Evolutionary conservation across 2,329 filamentous ascomycete genomes (phyloP), one percentile per base, ranked within the genome.

Genomic region (Myriosclerotinia duriaeana): DNA sequence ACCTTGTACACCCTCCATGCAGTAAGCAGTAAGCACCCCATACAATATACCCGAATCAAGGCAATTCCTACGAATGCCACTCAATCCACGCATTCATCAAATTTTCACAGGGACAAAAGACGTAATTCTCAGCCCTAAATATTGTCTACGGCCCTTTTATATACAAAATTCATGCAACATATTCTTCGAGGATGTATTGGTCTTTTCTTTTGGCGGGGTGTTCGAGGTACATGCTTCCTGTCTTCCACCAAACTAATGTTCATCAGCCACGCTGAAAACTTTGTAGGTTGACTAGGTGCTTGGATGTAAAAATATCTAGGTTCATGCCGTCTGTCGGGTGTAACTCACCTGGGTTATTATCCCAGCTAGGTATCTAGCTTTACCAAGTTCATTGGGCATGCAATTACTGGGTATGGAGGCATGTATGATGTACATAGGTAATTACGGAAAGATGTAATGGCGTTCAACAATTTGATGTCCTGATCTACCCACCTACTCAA

Each of bases 61-160:
- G 55, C 22, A 30, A 58, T 20, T 58, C 11, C 17, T 46, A 34
- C 17, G 26, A 46, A 46, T 44, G 40, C 40, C 17, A 56, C 7
- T 17, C 54, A 8, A 58, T 14, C 14, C 26, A 42, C 11, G 14
- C n/a, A 60, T 7, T 12, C 8, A n/a, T 44, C 6, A 0, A 26
- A 12, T 17, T 7, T 6, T 6, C 30, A 34, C 30, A 7, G 4
- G 7, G 20, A 30, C 36, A n/a, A 26, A 3, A 17, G 56, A 61
- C 34, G n/a, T 50, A 38, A 61, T 61, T 17, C 26, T 61, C 58
- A 38, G 58, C 44, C 34, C 44, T 50, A 40, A 14, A 34, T 50
- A 38, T n/a, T 38, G 20, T 40, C 22, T 40, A n/a, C 58, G 30
- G 44, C 44, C 44, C 34, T 61, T 50, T 38, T 50, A 38, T 15